Conservation (phyloP, 2,329 filamentous ascomycete species). For the Aspergillus phoenicis region DNA sequence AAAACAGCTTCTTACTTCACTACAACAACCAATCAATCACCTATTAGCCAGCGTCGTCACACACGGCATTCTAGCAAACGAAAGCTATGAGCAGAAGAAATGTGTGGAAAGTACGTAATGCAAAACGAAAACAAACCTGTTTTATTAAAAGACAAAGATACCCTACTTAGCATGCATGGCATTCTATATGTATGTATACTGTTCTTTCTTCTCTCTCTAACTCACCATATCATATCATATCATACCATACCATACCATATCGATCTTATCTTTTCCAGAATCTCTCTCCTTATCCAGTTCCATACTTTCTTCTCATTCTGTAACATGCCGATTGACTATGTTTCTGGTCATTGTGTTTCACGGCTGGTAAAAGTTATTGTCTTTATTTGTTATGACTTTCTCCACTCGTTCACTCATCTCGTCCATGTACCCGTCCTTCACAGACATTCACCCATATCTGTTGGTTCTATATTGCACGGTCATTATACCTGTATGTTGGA, state of each 20-base stretch:
- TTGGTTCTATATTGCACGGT: too few species aligned
- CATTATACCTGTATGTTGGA: too few species aligned
- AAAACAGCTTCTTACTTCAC: not conserved
- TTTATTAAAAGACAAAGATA: not conserved
- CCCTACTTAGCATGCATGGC: conserved; percentile 7
- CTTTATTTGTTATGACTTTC: too few species aligned
- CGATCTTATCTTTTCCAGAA: not conserved
- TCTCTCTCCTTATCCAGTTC: too few species aligned
- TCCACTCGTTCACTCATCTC: not conserved
- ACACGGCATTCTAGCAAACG: not conserved
- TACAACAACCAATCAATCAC: not conserved
- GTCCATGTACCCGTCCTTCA: not conserved
- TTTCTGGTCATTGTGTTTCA: too few species aligned
- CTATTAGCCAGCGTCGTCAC: not conserved
- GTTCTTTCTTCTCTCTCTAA: conserved; percentile 5
- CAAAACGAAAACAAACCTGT: not conserved
- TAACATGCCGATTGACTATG: not conserved
- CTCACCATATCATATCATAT: not conserved
- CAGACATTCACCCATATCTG: not conserved
- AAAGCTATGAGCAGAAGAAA: not conserved
- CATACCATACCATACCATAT: too few species aligned
- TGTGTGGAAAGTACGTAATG: conserved; percentile 5
- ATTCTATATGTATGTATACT: conserved; percentile 18
- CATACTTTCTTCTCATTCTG: not conserved
- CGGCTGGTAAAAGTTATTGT: too few species aligned